Evolutionary conservation across 768 basidiomycete species (phyloP), one percentile per base, ranked within the genome.

Genomic region (Naganishia vaughanmartiniae): DNA sequence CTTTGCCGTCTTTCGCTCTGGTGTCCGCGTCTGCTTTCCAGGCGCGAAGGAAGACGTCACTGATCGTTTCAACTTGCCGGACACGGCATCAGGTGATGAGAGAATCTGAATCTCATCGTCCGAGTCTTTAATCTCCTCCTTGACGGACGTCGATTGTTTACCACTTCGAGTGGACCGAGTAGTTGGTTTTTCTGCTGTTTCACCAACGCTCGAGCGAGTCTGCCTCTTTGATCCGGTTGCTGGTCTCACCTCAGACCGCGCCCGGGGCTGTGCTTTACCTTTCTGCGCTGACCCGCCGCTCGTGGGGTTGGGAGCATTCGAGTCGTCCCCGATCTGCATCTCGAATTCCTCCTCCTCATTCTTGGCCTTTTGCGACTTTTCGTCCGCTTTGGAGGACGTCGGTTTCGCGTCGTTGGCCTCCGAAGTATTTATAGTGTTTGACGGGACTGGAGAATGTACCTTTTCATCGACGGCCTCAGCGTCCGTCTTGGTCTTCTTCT

Each of bases 271-370:
- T 0, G 28, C 54, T 39, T 68, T 68, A 5, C n/a, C 48, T n/a
- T 66, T 54, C 11, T 30, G n/a, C 36, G 53, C 31, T 10, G 48
- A 12, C 4, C 33, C 48, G 24, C 51, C 65, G n/a, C 66, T 45
- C 54, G 65, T 39, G 15, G 60, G 60, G 58, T 78, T 78, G 5
- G 78, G 78, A 0, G 79, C 80, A 56, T 78, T 77, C 28, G 78
- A 78, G 70, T 79, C 79, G 51, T 79, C 77, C 1, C 80, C 80
- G 46, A 70, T 51, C 12, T 58, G 45, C 21, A 53, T 45, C 46
- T 54, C 65, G 15, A 79, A 45, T 1, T 72, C 75, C 24, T 66
- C 55, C 48, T 76, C 76, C 45, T 75, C 67, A 28, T 76, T 73
- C 0, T 68, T 57, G 42, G 24, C 7, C 24, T 19, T 6, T 34